Evolutionary conservation across 2,329 filamentous ascomycete species (phyloP).

Genomic region (Colletotrichum somersetense): DNA sequence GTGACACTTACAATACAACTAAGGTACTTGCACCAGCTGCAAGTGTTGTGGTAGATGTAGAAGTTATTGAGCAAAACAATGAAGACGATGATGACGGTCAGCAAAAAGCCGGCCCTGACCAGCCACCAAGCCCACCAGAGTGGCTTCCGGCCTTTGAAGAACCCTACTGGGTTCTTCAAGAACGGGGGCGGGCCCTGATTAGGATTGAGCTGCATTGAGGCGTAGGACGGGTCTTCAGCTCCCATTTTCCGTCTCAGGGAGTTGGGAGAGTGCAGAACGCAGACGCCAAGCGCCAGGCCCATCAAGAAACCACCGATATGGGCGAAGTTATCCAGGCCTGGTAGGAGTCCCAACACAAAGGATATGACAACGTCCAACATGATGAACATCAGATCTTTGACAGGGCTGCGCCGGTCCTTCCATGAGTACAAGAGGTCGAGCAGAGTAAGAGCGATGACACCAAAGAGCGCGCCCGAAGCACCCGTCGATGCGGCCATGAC

Average conservation of each 20-base stretch:
- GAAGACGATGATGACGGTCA: slow-evolving; percentile 87
- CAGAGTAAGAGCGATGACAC: slow-evolving; percentile 87
- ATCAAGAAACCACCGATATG: slow-evolving; percentile 97
- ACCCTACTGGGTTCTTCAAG: slow-evolving; percentile 74
- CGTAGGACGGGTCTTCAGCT: slow-evolving; percentile 74
- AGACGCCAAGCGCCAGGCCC: slow-evolving; percentile 88
- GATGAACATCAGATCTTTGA: slow-evolving; percentile 89
- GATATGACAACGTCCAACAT: slow-evolving; percentile 87
- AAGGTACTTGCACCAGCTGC: slow-evolving; percentile 94
- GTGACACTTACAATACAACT: slow-evolving; percentile 84
- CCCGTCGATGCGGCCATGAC: slow-evolving; percentile 86
- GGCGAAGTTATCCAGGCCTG: slow-evolving; percentile 95
- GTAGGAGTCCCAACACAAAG: slow-evolving; percentile 91
- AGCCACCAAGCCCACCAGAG: slow-evolving; percentile 99
- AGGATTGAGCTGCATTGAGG: slow-evolving; percentile 69
- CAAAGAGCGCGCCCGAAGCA: slow-evolving; percentile 91
- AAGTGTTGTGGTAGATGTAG: slow-evolving; percentile 81
- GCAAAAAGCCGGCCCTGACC: slow-evolving; percentile 80
- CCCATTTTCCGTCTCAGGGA: slow-evolving; percentile 81
- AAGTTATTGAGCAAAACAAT: slow-evolving; percentile 92
- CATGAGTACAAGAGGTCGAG: slow-evolving; percentile 95
- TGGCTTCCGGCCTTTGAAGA: slow-evolving; percentile 92
- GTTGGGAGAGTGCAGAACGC: slow-evolving; percentile 89
- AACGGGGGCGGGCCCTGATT: slow-evolving; percentile 66
- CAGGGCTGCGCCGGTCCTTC: slow-evolving; percentile 80